phyloP scores from a whole-genome alignment of 805 yeast genomes.

The Starmerella sp. region DNA sequence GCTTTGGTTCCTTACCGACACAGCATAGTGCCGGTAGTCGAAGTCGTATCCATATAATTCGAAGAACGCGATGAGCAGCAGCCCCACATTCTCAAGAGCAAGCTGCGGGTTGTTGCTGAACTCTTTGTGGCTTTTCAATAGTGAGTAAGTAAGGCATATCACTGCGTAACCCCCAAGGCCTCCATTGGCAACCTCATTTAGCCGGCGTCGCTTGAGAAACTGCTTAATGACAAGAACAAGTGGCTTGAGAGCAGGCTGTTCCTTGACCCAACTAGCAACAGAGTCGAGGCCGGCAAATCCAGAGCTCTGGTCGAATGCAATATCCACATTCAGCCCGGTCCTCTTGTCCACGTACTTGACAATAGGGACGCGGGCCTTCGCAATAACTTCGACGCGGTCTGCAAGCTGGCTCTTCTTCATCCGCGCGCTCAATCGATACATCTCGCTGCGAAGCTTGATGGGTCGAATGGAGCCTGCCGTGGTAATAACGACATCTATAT shows the following conservation, averaged over 20 bases:
- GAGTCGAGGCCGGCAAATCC: slow-evolving; percentile 74
- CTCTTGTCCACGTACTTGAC: slow-evolving; percentile 73
- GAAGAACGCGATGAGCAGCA: slow-evolving; percentile 77
- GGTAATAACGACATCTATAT: slow-evolving; percentile 82
- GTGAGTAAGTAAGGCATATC: slow-evolving; percentile 87
- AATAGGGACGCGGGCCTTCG: slow-evolving; percentile 87
- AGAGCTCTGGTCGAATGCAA: slow-evolving; percentile 76
- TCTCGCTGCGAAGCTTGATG: slow-evolving; percentile 44
- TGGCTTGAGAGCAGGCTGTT: slow-evolving; percentile 72
- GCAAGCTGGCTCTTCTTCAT: slow-evolving; percentile 55
- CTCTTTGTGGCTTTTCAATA: slow-evolving; percentile 26
- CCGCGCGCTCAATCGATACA: slow-evolving; percentile 63
- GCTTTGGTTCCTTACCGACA: slow-evolving; percentile 51
- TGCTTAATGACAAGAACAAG: slow-evolving; percentile 74
- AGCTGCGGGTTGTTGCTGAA: not conserved
- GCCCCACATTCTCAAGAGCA: slow-evolving; percentile 69
- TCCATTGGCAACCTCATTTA: slow-evolving; percentile 83
- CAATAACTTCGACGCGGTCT: slow-evolving; percentile 63
- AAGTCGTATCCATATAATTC: slow-evolving; percentile 85
- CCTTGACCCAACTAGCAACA: slow-evolving; percentile 61
- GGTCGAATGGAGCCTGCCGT: slow-evolving; percentile 30
- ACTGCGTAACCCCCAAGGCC: slow-evolving; percentile 92
- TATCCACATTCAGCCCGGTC: slow-evolving; percentile 67
- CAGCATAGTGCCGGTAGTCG: slow-evolving; percentile 67
- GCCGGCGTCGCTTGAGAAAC: slow-evolving; percentile 61